These are phyloP conservation scores for Aspergillus ochraceoroseus DNA, from an alignment of 2,329 filamentous ascomycete species.

Conservation along the genomic window DNA sequence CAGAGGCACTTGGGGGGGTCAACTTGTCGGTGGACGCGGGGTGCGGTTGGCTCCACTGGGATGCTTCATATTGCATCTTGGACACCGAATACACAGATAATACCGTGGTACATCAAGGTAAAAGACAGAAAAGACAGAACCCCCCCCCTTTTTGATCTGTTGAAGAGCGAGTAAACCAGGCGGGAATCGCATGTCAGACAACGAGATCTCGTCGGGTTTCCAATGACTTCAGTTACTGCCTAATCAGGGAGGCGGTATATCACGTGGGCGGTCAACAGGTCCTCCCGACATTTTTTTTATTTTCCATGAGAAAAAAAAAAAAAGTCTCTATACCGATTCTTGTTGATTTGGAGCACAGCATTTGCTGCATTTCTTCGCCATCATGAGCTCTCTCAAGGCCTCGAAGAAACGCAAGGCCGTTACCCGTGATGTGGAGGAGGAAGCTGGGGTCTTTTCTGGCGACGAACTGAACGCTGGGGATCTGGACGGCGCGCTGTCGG, in stretches of 20 bases:
- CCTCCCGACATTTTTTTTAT: slow-evolving; percentile 7
- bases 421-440: slow-evolving; percentile 49
- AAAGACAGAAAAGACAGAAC: slow-evolving; percentile 1
- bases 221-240: slow-evolving; percentile 18
- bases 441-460: slow-evolving; percentile 52
- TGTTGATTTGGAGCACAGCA: background rate
- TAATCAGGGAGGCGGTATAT: slow-evolving; percentile 27
- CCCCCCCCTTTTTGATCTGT: no score
- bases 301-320: slow-evolving; percentile 26
- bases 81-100: background rate
- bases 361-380: slow-evolving; percentile 12
- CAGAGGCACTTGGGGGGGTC: slow-evolving; percentile 6
- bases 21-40: slow-evolving; percentile 10
- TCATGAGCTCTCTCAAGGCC: slow-evolving; percentile 37
- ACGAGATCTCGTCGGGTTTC: slow-evolving; percentile 2
- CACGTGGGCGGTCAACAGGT: slow-evolving; percentile 37
- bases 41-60: slow-evolving; percentile 12
- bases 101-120: background rate
- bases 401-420: slow-evolving; percentile 63
- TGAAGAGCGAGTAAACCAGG: no score
- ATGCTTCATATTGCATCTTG: slow-evolving; percentile 15
- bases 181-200: slow-evolving; percentile 5
- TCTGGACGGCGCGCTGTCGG: slow-evolving; percentile 43
- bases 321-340: slow-evolving; percentile 8
- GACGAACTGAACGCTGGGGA: slow-evolving; percentile 52